A percentile compares a stretch with the other conserved stretches of the same genome.
Evolutionary conservation across 2,329 filamentous ascomycete species (phyloP).

Genomic region (Cladosporium sp.): DNA sequence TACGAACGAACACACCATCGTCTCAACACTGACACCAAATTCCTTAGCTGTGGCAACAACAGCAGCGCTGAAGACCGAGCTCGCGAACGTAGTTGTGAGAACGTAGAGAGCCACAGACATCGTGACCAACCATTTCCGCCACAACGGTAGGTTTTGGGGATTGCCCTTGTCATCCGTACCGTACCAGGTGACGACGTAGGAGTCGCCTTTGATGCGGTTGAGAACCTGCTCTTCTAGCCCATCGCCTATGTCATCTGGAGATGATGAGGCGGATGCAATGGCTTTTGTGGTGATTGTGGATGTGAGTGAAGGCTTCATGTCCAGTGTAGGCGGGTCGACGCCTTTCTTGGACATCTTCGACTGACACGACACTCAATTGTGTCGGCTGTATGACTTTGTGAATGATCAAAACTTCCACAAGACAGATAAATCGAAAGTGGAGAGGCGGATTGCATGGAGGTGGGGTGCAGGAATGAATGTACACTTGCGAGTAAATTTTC

Average conservation of each 20-base stretch:
- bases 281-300: too few relatives aligned
- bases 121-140: neutral
- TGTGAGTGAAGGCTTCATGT: too few relatives aligned
- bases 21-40: conserved; percentile 43
- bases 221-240: neutral
- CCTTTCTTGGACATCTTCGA: too few relatives aligned
- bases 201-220: neutral
- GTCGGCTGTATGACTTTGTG: too few relatives aligned
- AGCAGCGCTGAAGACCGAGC: conserved; percentile 50
- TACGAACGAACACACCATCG: neutral
- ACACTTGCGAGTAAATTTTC: too few relatives aligned
- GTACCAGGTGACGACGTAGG: conserved; percentile 33
- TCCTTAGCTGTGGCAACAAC: conserved; percentile 43
- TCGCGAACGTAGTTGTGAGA: conserved; percentile 47
- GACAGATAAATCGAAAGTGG: too few relatives aligned
- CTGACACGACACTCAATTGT: too few relatives aligned
- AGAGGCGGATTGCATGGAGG: too few relatives aligned
- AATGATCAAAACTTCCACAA: too few relatives aligned
- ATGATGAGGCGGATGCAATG: neutral
- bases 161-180: conserved; percentile 28
- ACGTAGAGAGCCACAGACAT: neutral
- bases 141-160: conserved; percentile 30
- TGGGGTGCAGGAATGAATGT: too few relatives aligned
- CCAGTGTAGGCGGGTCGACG: too few relatives aligned
- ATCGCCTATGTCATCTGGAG: neutral